Evolutionary conservation across 257 asterid genomes (phyloP).

Genomic region (Solanum rostratum): DNA sequence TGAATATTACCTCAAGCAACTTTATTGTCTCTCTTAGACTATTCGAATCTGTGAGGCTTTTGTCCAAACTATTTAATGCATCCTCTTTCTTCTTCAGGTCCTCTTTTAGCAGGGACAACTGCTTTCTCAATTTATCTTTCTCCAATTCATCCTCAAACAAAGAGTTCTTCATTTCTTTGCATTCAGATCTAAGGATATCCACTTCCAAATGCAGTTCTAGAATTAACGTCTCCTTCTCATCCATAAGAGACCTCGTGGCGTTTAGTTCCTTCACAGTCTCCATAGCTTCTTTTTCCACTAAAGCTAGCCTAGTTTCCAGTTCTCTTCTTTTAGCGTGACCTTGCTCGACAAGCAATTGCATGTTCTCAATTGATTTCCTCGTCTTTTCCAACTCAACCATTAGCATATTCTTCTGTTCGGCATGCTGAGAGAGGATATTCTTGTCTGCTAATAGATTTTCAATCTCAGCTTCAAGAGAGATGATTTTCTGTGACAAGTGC

Average conservation of each 20-base stretch:
- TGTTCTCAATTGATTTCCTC: constrained; percentile 29
- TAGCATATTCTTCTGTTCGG: constrained; percentile 29
- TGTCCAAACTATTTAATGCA: constrained; percentile 39
- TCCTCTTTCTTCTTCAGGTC: constrained; percentile 57
- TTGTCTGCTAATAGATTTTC: neutral
- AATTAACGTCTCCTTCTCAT: constrained; percentile 41
- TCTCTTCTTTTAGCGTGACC: constrained; percentile 37
- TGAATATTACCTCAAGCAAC: constrained; percentile 68
- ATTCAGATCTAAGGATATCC: constrained; percentile 33
- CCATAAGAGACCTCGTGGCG: constrained; percentile 18
- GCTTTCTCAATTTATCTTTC: constrained; percentile 59
- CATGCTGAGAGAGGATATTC: constrained; percentile 22
- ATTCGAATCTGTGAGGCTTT: constrained; percentile 36
- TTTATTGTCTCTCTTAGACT: constrained; percentile 59
- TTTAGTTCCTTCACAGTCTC: constrained; percentile 25
- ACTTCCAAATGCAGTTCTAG: constrained; percentile 37
- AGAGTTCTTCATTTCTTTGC: constrained; percentile 23
- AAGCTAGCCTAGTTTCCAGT: constrained; percentile 30
- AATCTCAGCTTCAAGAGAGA: neutral
- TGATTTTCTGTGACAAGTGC: neutral
- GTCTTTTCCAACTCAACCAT: constrained; percentile 33
- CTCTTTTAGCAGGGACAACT: constrained; percentile 26
- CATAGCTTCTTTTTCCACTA: constrained; percentile 29
- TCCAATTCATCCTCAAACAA: constrained; percentile 35
- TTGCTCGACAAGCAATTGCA: constrained; percentile 30